Conservation (phyloP, 371 early-diverging fungal species). For the Apophysomyces variabilis region DNA sequence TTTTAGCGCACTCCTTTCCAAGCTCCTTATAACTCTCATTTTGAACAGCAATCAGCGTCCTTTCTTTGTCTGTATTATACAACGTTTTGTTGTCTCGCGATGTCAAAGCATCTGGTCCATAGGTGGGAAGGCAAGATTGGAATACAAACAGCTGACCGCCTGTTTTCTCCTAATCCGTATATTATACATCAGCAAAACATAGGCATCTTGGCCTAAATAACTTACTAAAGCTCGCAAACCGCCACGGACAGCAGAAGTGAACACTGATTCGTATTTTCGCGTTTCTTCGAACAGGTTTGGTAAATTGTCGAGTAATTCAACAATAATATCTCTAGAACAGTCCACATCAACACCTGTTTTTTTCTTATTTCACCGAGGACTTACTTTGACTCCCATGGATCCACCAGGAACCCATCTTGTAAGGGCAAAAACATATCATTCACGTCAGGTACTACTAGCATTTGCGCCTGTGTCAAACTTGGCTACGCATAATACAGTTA, state of each 20-base stretch:
- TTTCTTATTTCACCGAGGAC: not conserved
- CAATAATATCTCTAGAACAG: slow-evolving; percentile 69
- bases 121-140: slow-evolving; percentile 89
- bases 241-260: slow-evolving; percentile 88
- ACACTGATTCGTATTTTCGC: slow-evolving; percentile 76
- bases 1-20: slow-evolving; percentile 79
- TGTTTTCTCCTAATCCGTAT: slow-evolving; percentile 29
- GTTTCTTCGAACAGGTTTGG: slow-evolving; percentile 87
- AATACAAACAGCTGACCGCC: slow-evolving; percentile 92
- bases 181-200: not conserved
- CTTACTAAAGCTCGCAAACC: slow-evolving; percentile 77
- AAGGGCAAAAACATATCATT: slow-evolving; percentile 94
- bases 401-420: slow-evolving; percentile 89
- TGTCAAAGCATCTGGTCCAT: slow-evolving; percentile 86
- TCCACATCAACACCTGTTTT: not conserved
- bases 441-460: slow-evolving; percentile 96
- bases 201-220: not conserved
- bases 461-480: slow-evolving; percentile 85
- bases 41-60: slow-evolving; percentile 79
- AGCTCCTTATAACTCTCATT: slow-evolving; percentile 86
- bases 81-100: slow-evolving; percentile 87
- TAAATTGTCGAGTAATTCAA: slow-evolving; percentile 79
- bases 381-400: slow-evolving; percentile 75
- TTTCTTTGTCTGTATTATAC: slow-evolving; percentile 93
- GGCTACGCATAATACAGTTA: slow-evolving; percentile 47